phyloP scores from a whole-genome alignment of 495 filamentous ascomycete species.

The Lepidopterella palustris region DNA sequence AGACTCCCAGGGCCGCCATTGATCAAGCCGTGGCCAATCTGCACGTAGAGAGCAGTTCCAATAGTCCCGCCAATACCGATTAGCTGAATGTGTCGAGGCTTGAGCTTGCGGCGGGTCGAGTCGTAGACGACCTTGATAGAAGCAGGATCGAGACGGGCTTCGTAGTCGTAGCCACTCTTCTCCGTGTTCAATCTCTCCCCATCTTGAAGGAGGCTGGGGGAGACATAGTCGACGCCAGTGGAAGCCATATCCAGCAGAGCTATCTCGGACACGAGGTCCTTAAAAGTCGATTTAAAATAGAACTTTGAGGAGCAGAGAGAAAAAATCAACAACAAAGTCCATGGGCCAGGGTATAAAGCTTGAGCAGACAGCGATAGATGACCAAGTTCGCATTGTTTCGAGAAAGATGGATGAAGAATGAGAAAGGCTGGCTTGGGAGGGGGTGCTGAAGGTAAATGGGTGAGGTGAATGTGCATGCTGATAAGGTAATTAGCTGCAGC shows the following conservation, averaged over 20 bases:
- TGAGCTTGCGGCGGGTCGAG: slow-evolving; percentile 52
- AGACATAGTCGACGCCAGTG: slow-evolving; percentile 22
- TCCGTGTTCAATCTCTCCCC: slow-evolving; percentile 7
- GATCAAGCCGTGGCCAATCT: slow-evolving; percentile 61
- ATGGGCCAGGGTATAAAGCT: slow-evolving; percentile 6
- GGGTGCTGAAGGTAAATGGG: too few species aligned
- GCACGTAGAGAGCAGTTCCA: slow-evolving; percentile 73
- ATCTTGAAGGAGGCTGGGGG: not conserved
- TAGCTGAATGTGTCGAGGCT: slow-evolving; percentile 62
- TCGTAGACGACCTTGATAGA: slow-evolving; percentile 36
- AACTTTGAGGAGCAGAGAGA: slow-evolving; percentile 24
- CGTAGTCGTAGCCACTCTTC: slow-evolving; percentile 6
- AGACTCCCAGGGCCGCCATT: slow-evolving; percentile 69
- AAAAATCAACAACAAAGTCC: slow-evolving; percentile 21
- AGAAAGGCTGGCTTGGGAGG: too few species aligned
- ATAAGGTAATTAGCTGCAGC: too few species aligned
- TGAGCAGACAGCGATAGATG: not conserved
- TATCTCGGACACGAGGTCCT: not conserved
- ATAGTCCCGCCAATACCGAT: slow-evolving; percentile 74
- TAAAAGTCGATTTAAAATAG: slow-evolving; percentile 5
- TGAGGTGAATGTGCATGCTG: too few species aligned
- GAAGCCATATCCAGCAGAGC: slow-evolving; percentile 20
- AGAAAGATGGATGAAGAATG: not conserved
- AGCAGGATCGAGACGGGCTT: slow-evolving; percentile 8
- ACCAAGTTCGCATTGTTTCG: not conserved